phyloP scores from a whole-genome alignment of 2,329 filamentous ascomycete genomes.

The Orbilia ellipsospora region DNA sequence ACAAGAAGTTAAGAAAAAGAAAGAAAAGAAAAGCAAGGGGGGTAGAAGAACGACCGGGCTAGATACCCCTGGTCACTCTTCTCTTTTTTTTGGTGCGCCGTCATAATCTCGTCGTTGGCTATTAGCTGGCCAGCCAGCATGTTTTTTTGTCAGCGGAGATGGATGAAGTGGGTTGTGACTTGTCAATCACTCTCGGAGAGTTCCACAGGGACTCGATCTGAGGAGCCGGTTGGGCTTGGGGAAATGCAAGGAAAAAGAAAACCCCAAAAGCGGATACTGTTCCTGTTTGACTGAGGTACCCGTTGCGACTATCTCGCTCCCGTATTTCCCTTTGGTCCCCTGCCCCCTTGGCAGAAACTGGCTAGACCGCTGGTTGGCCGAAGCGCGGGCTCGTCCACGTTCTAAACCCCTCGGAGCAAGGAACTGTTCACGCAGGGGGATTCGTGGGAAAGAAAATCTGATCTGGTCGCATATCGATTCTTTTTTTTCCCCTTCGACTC shows the following conservation, averaged over 20 bases:
- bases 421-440: constrained; percentile 51
- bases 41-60: constrained; percentile 2
- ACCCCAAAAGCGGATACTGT: constrained; percentile 36
- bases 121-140: constrained; percentile 34
- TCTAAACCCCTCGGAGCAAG: constrained; percentile 38
- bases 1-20: too few relatives aligned
- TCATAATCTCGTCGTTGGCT: constrained; percentile 52
- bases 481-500: constrained; percentile 1
- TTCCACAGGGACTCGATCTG: constrained; percentile 31
- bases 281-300: constrained; percentile 52
- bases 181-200: constrained; percentile 55
- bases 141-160: constrained; percentile 31
- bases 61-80: constrained; percentile 27
- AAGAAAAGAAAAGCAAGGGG: constrained; percentile 45
- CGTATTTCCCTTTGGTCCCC: constrained; percentile 41
- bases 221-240: background rate
- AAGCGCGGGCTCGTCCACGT: constrained; percentile 53
- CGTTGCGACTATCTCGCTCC: constrained; percentile 48
- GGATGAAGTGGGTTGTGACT: constrained; percentile 33
- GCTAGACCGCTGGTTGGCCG: constrained; percentile 50
- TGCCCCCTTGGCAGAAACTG: constrained; percentile 34
- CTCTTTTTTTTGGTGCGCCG: constrained; percentile 36
- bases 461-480: constrained; percentile 27
- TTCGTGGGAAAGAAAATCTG: constrained; percentile 15
- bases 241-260: constrained; percentile 17